These are phyloP conservation scores for Monosporozyma unispora DNA, from an alignment of 805 yeast genomes.

Conservation along the genomic window DNA sequence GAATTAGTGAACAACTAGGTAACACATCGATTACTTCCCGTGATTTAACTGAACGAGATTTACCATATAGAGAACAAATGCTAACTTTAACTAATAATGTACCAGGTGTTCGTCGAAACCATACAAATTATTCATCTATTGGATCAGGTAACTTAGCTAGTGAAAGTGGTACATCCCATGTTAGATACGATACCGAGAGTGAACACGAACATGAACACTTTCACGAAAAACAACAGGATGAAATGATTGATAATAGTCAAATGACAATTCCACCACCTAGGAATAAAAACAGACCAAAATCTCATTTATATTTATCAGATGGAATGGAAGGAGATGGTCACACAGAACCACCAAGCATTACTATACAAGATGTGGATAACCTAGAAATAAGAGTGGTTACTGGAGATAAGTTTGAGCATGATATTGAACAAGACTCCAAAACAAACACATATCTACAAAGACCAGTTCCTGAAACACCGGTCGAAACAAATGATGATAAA, in stretches of 20 bases:
- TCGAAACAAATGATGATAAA: not conserved
- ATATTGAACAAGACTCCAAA: not conserved
- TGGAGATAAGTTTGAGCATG: not conserved
- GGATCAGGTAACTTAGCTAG: slow-evolving; percentile 17
- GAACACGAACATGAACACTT: not conserved
- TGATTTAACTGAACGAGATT: not conserved
- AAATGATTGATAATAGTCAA: not conserved
- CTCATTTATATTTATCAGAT: not conserved
- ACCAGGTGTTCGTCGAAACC: not conserved
- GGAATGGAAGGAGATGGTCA: not conserved
- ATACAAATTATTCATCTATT: slow-evolving; percentile 8
- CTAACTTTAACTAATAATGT: not conserved
- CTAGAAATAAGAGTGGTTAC: not conserved
- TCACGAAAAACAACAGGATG: not conserved
- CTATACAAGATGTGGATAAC: not conserved
- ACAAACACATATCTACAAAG: not conserved
- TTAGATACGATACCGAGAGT: not conserved
- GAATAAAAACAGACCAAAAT: slow-evolving; percentile 26
- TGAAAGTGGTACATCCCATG: slow-evolving; percentile 7
- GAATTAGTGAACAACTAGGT: not conserved
- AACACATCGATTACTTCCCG: not conserved
- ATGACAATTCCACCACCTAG: slow-evolving; percentile 29
- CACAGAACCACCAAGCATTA: not conserved
- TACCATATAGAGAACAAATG: not conserved
- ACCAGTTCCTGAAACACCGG: not conserved